Percentiles rank a stretch among this genome's conserved stretches.
Evolutionary conservation across 805 yeast genomes (phyloP).

Genomic region (Lipomyces sp.): DNA sequence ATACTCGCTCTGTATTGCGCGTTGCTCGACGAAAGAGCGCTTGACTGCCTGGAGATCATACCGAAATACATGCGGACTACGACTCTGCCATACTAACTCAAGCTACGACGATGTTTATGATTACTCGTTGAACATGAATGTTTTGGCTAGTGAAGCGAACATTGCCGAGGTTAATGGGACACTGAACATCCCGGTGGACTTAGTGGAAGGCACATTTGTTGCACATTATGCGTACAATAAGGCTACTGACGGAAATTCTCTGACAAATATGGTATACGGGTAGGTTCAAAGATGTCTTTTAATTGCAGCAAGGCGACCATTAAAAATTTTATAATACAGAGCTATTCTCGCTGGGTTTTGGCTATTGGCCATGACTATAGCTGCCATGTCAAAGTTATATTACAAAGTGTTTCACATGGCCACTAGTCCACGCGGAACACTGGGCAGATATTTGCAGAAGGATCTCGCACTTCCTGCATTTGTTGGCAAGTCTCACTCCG

Average conservation of each 20-base stretch:
- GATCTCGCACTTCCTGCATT: slow-evolving; percentile 33
- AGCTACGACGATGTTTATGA: slow-evolving; percentile 1
- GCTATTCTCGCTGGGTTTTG: slow-evolving; percentile 3
- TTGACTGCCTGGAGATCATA: not conserved
- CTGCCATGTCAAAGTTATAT: not conserved
- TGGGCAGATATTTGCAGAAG: slow-evolving; percentile 6
- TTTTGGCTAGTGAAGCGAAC: not conserved
- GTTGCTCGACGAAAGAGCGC: not conserved
- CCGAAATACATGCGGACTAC: not conserved
- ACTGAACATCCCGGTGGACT: not conserved
- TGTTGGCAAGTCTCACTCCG: slow-evolving; percentile 31
- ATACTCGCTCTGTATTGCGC: not conserved
- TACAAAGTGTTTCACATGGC: not conserved
- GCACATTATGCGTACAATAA: slow-evolving; percentile 7
- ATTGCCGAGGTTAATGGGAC: not conserved
- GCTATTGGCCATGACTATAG: slow-evolving; percentile 2
- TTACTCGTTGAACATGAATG: not conserved
- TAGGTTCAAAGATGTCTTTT: no score
- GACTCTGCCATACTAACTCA: not conserved
- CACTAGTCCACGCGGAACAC: slow-evolving; percentile 1
- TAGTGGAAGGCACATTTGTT: not conserved
- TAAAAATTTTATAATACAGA: not conserved
- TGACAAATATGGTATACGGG: slow-evolving; percentile 8
- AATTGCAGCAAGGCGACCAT: not conserved
- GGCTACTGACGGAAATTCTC: slow-evolving; percentile 2